Conservation (phyloP, 108 stramenopile genomes). For the Cyclotella kingstonii region DNA sequence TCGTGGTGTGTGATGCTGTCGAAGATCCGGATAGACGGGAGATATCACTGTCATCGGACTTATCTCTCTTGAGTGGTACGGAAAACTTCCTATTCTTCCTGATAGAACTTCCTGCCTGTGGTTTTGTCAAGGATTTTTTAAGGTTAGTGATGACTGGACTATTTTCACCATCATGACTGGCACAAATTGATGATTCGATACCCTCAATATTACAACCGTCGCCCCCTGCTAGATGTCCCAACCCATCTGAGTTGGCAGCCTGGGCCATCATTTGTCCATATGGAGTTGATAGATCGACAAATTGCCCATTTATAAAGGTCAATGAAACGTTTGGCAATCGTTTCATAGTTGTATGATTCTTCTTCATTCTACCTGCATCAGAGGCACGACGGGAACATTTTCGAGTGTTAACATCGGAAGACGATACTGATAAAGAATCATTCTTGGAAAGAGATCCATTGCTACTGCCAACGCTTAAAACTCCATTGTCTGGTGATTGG, state of each 20-base stretch:
- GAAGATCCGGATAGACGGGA: background rate
- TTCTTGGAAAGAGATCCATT: too few relatives aligned
- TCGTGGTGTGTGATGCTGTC: background rate
- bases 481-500: too few relatives aligned
- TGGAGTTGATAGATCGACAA: constrained; percentile 22
- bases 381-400: background rate
- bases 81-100: background rate
- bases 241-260: constrained; percentile 2
- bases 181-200: constrained; percentile 13
- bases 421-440: too few relatives aligned
- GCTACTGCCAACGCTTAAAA: too few relatives aligned
- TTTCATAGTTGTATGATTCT: background rate
- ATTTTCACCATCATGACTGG: background rate
- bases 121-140: background rate
- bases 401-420: too few relatives aligned
- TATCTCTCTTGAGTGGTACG: background rate
- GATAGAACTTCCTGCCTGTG: background rate
- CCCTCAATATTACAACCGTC: constrained; percentile 7
- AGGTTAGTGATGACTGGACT: background rate
- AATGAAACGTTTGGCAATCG: constrained; percentile 14
- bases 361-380: background rate
- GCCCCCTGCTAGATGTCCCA: background rate
- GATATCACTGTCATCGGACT: constrained; percentile 8
- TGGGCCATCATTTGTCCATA: constrained; percentile 26
- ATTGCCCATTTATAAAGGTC: constrained; percentile 41